Percentiles rank a stretch among this genome's conserved stretches.
These are phyloP conservation scores for Extremus antarcticus DNA, from an alignment of 495 filamentous ascomycete genomes.

Conservation along the genomic window DNA sequence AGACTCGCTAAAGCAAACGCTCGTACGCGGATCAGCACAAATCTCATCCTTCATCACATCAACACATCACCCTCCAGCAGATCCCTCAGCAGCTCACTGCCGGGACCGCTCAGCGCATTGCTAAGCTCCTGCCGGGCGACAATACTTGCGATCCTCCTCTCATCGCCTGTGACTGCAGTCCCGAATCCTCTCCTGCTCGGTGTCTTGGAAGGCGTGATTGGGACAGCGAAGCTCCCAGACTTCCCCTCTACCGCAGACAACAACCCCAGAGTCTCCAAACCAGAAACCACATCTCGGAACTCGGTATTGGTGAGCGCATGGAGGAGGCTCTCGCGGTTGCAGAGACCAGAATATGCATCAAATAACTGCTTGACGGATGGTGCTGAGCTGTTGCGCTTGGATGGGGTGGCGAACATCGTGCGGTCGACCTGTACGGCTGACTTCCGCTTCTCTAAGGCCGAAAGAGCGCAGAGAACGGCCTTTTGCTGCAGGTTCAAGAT, in stretches of 20 bases:
- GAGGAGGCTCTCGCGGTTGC: conserved; percentile 70
- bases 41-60: background rate
- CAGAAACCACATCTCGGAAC: conserved; percentile 87
- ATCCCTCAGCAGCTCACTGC: conserved; percentile 26
- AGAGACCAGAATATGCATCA: conserved; percentile 65
- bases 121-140: conserved; percentile 26
- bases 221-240: conserved; percentile 23
- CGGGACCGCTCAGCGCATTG: conserved; percentile 24
- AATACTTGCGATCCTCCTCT: conserved; percentile 27
- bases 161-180: conserved; percentile 21
- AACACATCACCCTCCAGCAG: conserved; percentile 25
- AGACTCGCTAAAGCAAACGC: too few relatives aligned
- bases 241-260: conserved; percentile 61
- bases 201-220: conserved; percentile 29
- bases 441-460: conserved; percentile 64
- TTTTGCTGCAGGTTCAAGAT: conserved; percentile 92
- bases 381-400: conserved; percentile 37
- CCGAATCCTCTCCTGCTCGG: conserved; percentile 29
- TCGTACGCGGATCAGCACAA: too few relatives aligned
- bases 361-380: conserved; percentile 72
- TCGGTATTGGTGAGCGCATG: conserved; percentile 80
- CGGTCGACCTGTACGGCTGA: conserved; percentile 14
- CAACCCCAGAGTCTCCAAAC: conserved; percentile 72
- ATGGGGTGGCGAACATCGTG: conserved; percentile 42
- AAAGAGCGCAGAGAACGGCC: conserved; percentile 77